These are phyloP conservation scores for Ceratobasidium sp. DNA, from an alignment of 1,284 basidiomycete species.

Conservation along the genomic window DNA sequence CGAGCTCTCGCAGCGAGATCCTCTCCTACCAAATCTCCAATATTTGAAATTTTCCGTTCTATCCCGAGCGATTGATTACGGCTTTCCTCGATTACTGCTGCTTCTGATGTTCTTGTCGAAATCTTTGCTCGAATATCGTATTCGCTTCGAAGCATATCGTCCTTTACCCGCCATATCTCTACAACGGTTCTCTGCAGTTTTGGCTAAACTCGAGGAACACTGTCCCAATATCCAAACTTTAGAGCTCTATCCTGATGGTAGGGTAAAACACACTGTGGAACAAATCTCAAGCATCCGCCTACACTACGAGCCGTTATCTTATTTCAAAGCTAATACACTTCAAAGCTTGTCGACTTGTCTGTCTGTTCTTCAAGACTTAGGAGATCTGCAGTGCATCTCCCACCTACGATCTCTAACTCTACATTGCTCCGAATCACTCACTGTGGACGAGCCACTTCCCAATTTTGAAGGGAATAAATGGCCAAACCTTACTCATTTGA, in stretches of 20 bases:
- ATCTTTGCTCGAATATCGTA: no score
- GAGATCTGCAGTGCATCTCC: background rate
- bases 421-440: background rate
- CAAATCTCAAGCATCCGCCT: background rate
- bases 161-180: no score
- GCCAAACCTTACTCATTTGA: background rate
- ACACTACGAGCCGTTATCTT: no score
- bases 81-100: no score
- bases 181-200: background rate
- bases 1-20: no score
- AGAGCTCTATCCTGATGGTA: background rate
- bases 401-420: background rate
- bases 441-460: background rate
- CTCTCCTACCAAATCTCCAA: no score
- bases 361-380: background rate
- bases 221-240: background rate
- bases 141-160: no score
- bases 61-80: no score
- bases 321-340: background rate
- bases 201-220: background rate
- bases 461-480: background rate
- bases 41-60: no score
- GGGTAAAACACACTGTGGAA: background rate
- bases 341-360: background rate
- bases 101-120: no score